Conservation (phyloP, 1,284 basidiomycete species). For the Sphagnurus paluster region DNA sequence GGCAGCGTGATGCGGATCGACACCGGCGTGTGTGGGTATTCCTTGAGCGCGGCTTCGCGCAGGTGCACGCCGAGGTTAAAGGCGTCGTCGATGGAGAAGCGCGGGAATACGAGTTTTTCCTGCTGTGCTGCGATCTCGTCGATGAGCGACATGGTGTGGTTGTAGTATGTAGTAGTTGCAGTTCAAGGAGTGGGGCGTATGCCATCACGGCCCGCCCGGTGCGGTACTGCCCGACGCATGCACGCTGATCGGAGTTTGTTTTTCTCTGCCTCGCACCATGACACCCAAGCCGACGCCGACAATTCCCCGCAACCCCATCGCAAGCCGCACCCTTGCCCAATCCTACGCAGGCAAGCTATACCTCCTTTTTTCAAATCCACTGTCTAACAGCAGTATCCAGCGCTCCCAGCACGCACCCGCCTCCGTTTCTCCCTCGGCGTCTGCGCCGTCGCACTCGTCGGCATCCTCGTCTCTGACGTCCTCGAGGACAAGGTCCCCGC, state of each 20-base stretch:
- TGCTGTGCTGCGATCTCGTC: neutral
- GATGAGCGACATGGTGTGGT: neutral
- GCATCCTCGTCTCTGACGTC: conserved; percentile 55
- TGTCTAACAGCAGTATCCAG: conserved; percentile 30
- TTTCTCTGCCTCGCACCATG: neutral
- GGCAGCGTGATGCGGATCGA: conserved; percentile 3
- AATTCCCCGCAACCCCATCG: conserved; percentile 14
- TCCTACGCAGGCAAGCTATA: conserved; percentile 45
- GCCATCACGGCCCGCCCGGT: too few species aligned
- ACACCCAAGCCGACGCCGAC: neutral
- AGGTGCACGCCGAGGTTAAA: conserved; percentile 3
- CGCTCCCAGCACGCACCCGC: conserved; percentile 59
- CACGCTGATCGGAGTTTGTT: neutral
- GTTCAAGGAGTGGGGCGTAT: neutral
- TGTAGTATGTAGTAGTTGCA: conserved; percentile 3
- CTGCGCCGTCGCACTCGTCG: conserved; percentile 50
- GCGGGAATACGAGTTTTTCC: neutral
- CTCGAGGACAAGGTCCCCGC: conserved; percentile 48
- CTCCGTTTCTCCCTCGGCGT: conserved; percentile 57
- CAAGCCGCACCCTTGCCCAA: conserved; percentile 35
- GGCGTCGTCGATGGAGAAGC: conserved; percentile 1
- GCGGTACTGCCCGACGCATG: too few species aligned
- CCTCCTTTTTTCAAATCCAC: conserved; percentile 5
- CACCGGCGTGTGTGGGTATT: neutral
- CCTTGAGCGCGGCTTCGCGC: neutral